A percentile compares a stretch with the other conserved stretches of the same genome.
Evolutionary conservation across 768 basidiomycete species (phyloP).

Genomic region (Lyophyllum atratum): DNA sequence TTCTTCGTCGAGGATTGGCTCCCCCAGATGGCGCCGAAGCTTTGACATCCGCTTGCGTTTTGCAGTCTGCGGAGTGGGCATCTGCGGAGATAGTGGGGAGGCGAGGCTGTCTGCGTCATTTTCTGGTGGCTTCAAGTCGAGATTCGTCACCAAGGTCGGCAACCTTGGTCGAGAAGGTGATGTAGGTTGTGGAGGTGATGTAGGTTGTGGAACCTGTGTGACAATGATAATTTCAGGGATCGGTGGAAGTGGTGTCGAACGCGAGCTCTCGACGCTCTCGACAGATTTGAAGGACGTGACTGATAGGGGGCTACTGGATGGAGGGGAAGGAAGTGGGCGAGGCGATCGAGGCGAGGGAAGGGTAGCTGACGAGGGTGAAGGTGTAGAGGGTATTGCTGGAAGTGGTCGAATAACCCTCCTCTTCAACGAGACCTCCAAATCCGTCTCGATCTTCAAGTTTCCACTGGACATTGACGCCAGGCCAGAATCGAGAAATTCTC

Average conservation of each 20-base stretch:
- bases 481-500: not conserved
- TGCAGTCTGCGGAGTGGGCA: conserved; percentile 29
- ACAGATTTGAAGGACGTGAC: not conserved
- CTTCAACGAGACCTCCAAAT: not conserved
- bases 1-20: conserved; percentile 22
- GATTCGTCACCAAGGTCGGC: not conserved
- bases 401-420: conserved; percentile 15
- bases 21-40: conserved; percentile 34
- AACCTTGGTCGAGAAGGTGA: too few relatives aligned
- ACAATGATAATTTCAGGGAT: too few relatives aligned
- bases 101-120: conserved; percentile 5
- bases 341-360: not conserved
- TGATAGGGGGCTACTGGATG: not conserved
- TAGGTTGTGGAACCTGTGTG: too few relatives aligned
- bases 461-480: not conserved
- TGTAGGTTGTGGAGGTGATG: too few relatives aligned
- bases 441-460: not conserved
- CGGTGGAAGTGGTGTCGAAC: too few relatives aligned
- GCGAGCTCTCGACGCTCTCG: too few relatives aligned
- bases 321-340: conserved; percentile 19
- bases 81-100: conserved; percentile 14
- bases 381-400: conserved; percentile 19
- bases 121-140: not conserved
- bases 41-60: conserved; percentile 30
- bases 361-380: conserved; percentile 5